Conservation (phyloP, 2,329 filamentous ascomycete species). For the Thelonectria rubi region DNA sequence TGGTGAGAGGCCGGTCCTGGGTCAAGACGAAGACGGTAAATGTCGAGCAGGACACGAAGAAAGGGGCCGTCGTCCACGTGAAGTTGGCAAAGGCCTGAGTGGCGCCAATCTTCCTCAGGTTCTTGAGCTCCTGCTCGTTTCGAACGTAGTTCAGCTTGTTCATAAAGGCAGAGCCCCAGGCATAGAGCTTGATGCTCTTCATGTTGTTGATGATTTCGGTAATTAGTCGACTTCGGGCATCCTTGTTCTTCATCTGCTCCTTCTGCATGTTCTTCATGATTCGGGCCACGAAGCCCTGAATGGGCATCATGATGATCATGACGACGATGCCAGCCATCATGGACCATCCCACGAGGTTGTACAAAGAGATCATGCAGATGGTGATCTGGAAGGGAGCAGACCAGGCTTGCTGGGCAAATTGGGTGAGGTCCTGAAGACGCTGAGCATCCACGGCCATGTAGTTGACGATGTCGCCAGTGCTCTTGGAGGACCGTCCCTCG, state of each 20-base stretch:
- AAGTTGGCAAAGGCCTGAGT: conserved; percentile 96
- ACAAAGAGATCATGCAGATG: conserved; percentile 94
- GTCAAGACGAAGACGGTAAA: conserved; percentile 95
- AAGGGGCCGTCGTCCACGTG: conserved; percentile 97
- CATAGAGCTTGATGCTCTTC: conserved; percentile 99
- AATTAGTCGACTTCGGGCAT: conserved; percentile 89
- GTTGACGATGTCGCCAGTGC: conserved; percentile 97
- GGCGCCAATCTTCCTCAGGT: conserved; percentile 93
- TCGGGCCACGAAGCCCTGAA: conserved; percentile 91
- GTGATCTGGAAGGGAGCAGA: conserved; percentile 96
- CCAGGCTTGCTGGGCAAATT: conserved; percentile 95
- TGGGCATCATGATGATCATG: conserved; percentile 97
- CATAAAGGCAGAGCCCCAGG: conserved; percentile 97
- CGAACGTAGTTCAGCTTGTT: conserved; percentile 95
- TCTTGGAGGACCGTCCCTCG: conserved; percentile 87
- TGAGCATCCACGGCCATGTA: conserved; percentile 99
- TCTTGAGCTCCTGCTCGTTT: conserved; percentile 95
- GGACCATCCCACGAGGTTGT: conserved; percentile 91
- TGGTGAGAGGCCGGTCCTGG: conserved; percentile 81
- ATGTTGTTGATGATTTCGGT: conserved; percentile 99
- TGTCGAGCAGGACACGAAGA: conserved; percentile 95
- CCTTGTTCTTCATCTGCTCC: conserved; percentile 99
- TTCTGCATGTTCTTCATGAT: conserved; percentile 97
- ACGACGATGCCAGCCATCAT: conserved; percentile 95
- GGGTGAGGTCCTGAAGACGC: conserved; percentile 90